Evolutionary conservation across 352 stramenopile genomes (phyloP).

Genomic region (Blastocystis sp.): DNA sequence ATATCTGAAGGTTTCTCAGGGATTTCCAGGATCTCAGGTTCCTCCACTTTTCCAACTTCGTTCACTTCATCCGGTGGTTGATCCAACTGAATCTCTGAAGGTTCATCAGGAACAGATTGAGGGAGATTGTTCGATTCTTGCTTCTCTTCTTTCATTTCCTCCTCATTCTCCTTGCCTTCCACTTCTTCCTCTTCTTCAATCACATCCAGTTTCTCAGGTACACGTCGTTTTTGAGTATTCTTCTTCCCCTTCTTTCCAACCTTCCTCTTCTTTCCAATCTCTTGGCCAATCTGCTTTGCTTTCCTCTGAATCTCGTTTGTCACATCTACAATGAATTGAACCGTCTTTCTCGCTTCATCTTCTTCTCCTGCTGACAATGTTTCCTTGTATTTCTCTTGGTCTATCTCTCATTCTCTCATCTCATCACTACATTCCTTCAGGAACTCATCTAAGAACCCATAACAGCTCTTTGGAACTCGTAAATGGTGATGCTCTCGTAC

Average conservation of each 20-base stretch:
- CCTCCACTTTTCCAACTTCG: too few relatives aligned
- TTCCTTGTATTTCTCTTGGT: conserved; percentile 28
- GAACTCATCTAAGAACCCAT: background rate
- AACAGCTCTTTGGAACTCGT: background rate
- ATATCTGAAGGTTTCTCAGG: too few relatives aligned
- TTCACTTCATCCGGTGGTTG: too few relatives aligned
- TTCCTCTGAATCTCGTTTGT: background rate
- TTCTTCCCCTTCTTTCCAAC: background rate
- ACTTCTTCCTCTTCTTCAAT: conserved; percentile 3
- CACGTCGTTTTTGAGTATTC: background rate
- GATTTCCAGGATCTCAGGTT: too few relatives aligned
- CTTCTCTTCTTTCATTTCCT: background rate
- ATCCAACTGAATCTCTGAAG: too few relatives aligned
- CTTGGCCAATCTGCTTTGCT: background rate
- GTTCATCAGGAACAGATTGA: too few relatives aligned
- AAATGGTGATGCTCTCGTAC: background rate
- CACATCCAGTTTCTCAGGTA: background rate
- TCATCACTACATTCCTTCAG: conserved; percentile 1
- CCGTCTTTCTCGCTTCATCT: background rate
- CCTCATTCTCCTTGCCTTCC: background rate
- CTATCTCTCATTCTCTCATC: background rate
- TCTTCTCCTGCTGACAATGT: conserved; percentile 2
- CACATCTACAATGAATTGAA: conserved; percentile 8
- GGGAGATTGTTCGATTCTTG: background rate
- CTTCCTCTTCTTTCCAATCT: background rate